Evolutionary conservation across 306 rosid genomes (phyloP).

Genomic region (Castanea mollissima): DNA sequence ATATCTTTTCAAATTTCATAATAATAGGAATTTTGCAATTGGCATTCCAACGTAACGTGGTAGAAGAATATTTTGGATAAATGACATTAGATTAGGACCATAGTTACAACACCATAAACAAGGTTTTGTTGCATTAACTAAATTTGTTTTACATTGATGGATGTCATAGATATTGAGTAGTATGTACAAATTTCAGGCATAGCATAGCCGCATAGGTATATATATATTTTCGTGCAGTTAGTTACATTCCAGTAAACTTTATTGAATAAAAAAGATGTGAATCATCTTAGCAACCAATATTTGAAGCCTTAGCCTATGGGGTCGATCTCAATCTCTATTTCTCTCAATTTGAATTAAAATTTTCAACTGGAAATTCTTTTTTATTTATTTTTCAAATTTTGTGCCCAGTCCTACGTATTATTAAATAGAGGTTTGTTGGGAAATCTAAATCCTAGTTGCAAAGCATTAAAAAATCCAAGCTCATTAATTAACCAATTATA

Average conservation of each 20-base stretch:
- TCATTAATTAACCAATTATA: too few relatives aligned
- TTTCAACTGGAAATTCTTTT: too few relatives aligned
- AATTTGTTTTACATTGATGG: too few relatives aligned
- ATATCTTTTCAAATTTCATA: too few relatives aligned
- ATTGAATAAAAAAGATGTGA: neutral
- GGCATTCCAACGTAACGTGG: neutral
- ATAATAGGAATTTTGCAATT: neutral
- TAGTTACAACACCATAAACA: neutral
- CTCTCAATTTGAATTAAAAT: too few relatives aligned
- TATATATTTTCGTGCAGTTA: neutral
- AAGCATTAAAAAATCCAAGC: too few relatives aligned
- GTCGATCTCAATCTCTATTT: too few relatives aligned
- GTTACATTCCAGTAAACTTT: conserved; percentile 19
- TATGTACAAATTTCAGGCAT: neutral
- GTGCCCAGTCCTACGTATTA: neutral
- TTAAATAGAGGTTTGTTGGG: too few relatives aligned
- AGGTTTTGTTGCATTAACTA: too few relatives aligned
- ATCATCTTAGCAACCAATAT: conserved; percentile 29
- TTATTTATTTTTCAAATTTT: neutral
- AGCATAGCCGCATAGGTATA: neutral
- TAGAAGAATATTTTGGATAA: neutral
- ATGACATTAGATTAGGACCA: neutral
- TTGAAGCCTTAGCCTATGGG: conserved; percentile 2
- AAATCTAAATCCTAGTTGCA: too few relatives aligned
- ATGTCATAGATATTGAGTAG: neutral